A percentile compares a stretch with the other conserved stretches of the same genome.
These are phyloP conservation scores for Leishmania martiniquensis DNA, from an alignment of 208 protist genomes.

Conservation along the genomic window DNA sequence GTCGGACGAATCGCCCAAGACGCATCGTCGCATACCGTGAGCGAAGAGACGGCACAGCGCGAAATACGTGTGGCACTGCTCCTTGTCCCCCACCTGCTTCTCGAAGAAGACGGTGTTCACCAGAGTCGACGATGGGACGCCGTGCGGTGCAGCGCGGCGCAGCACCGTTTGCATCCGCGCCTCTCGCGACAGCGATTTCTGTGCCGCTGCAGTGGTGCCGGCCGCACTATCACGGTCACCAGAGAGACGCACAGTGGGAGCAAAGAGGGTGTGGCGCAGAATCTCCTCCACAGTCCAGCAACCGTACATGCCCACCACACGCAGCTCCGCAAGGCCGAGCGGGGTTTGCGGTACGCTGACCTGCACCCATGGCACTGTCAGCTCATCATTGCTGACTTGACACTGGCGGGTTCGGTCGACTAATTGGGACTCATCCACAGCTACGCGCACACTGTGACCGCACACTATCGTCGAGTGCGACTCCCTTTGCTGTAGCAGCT, in stretches of 20 bases:
- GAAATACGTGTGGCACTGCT: conserved; percentile 61
- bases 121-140: conserved; percentile 25
- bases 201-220: no score
- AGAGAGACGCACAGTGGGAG: neutral
- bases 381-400: neutral
- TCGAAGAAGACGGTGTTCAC: conserved; percentile 53
- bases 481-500: conserved; percentile 4
- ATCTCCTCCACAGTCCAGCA: conserved; percentile 57
- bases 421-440: neutral
- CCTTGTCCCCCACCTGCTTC: conserved; percentile 59
- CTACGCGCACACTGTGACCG: conserved; percentile 12
- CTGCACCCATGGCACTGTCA: conserved; percentile 29
- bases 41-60: conserved; percentile 50
- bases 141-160: conserved; percentile 31
- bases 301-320: conserved; percentile 55
- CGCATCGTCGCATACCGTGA: conserved; percentile 34
- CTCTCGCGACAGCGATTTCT: no score
- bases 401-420: conserved; percentile 7
- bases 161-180: conserved; percentile 3
- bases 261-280: conserved; percentile 30
- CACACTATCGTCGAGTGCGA: conserved; percentile 14
- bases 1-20: conserved; percentile 15
- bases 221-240: neutral
- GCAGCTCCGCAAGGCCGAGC: conserved; percentile 27
- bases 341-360: conserved; percentile 24